Evolutionary conservation across 345 rosid genomes (phyloP).

Genomic region (Gossypium turneri): DNA sequence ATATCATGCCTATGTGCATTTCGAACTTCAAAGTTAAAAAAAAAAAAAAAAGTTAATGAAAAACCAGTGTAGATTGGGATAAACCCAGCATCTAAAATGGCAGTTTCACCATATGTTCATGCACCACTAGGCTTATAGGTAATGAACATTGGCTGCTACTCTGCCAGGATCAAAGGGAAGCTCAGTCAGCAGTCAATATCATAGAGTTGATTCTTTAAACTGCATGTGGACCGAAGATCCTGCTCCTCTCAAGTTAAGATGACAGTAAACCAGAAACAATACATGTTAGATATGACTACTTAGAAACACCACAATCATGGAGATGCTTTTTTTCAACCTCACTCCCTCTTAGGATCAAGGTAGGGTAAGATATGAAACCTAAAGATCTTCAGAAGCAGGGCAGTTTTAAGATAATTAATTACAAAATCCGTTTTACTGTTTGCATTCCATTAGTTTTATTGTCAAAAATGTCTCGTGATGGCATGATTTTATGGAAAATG

Average conservation of each 20-base stretch:
- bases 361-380: neutral
- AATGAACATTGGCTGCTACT: too few species aligned
- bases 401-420: neutral
- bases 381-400: neutral
- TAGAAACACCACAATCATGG: too few species aligned
- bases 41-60: neutral
- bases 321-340: too few species aligned
- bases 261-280: neutral
- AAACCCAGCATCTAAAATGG: too few species aligned
- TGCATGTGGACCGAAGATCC: too few species aligned
- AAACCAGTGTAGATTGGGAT: neutral
- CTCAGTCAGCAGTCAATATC: too few species aligned
- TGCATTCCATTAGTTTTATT: neutral
- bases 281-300: too few species aligned
- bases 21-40: neutral
- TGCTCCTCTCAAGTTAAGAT: too few species aligned
- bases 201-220: too few species aligned
- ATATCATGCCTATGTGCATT: neutral
- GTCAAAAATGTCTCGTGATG: neutral
- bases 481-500: neutral
- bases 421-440: neutral
- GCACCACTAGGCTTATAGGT: too few species aligned
- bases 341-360: neutral
- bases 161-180: too few species aligned
- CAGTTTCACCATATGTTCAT: too few species aligned